Evolutionary conservation across 192 early-diverging fungal species (phyloP).

Genomic region (Dissophora globulifera): DNA sequence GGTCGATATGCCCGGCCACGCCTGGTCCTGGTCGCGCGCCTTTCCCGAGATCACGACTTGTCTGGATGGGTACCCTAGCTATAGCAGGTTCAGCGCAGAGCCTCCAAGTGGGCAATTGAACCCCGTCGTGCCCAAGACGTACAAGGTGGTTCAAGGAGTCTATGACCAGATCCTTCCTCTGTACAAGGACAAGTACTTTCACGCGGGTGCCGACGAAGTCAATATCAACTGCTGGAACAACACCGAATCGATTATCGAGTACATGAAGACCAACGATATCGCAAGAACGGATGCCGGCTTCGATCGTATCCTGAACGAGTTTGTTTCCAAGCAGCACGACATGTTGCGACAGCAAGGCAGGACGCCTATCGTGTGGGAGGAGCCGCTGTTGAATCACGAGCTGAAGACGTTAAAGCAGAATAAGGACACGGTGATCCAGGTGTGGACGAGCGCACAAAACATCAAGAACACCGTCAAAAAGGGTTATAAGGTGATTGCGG

Average conservation of each 20-base stretch:
- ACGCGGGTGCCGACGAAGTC: conserved; percentile 84
- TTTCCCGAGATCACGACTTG: conserved; percentile 67
- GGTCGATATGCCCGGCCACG: conserved; percentile 93
- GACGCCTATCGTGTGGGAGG: conserved; percentile 83
- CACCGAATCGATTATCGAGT: conserved; percentile 42
- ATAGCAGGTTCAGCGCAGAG: conserved; percentile 58
- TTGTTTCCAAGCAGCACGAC: conserved; percentile 61
- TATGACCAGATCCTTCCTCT: conserved; percentile 71
- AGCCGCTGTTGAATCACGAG: conserved; percentile 68
- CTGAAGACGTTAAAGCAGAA: conserved; percentile 53
- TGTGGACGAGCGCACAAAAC: conserved; percentile 73
- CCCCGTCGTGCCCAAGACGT: conserved; percentile 70
- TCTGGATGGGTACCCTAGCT: conserved; percentile 66
- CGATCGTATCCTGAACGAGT: conserved; percentile 46
- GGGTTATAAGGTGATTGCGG: conserved; percentile 76
- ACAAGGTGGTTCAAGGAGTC: conserved; percentile 68
- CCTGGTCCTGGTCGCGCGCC: conserved; percentile 56
- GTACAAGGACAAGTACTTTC: conserved; percentile 78
- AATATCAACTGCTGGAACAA: conserved; percentile 75
- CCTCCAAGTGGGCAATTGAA: conserved; percentile 89
- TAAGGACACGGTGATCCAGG: conserved; percentile 75
- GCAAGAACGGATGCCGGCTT: conserved; percentile 18
- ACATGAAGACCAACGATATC: conserved; percentile 36
- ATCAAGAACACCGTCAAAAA: conserved; percentile 66
- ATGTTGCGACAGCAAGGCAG: conserved; percentile 58